Base-by-base conservation (phyloP, 2,329 filamentous ascomycete genomes). In the Coniochaeta ligniaria region DNA sequence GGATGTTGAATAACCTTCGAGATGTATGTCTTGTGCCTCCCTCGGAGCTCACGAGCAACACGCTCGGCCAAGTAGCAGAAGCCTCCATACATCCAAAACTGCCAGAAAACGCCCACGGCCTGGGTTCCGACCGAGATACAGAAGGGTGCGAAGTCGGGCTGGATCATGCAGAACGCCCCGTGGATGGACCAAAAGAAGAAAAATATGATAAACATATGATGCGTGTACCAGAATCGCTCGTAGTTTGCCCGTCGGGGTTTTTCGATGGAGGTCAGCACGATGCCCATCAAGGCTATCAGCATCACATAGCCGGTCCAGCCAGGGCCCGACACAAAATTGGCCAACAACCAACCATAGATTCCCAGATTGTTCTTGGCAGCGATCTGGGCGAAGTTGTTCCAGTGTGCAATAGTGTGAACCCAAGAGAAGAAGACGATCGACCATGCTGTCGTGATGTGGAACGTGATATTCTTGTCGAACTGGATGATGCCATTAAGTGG, bases 181-280 rank as follows among this genome's bases (percentile, higher is more conserved):
- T 96, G 91, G 68, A 94, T 83, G n/a, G 90, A 87, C 90, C 91
- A 95, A 80, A 95, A 93, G 67, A 94, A 80, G 78, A 95, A 95
- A 82, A 95, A 95, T 65, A 94, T 70, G 74, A 94, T 85, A 73
- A 95, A 95, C 72, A 95, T 83, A 77, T 95, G 91, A 75, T 96
- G 91, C 1, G 89, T 91, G 74, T 92, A 93, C 91, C 91, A 96
- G 80, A 95, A 96, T 28, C 90, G 88, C 74, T 94, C 91, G 72
- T 91, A 94, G 77, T 95, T 93, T 63, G 88, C 88, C 59, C 90
- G 85, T 58, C 90, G 83, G 11, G 86, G 85, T 78, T 90, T 91
- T 76, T 94, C 90, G 16, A 90, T 78, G 9, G 90, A 91, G 0
- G 91, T 95, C 28, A 86, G 69, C 3, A 89, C 88, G 82, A 96